Evolutionary conservation across 305 asterid species (phyloP), one percentile per base, ranked within the genome.

Genomic region (Fraxinus ornus): DNA sequence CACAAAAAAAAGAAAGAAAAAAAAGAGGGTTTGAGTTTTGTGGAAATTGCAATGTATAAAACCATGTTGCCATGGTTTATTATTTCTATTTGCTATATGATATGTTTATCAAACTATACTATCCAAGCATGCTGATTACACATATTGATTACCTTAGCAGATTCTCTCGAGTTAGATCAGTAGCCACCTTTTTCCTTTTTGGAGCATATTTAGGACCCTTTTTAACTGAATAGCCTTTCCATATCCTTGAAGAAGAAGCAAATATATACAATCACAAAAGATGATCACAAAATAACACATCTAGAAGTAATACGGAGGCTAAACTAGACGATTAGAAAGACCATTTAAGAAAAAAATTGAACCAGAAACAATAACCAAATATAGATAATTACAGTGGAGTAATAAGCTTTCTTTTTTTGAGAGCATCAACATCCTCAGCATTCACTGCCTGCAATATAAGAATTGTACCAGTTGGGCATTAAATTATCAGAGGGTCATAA

Each of bases 161-260:
- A 86, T 93, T 92, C 84, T 94, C 99, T 72, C 98, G 94, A 74
- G 95, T 94, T 79, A 96, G 89, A 89, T 94, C 99, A 62, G 98
- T 96, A 44, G 98, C 97, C 62, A 86, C 92, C 87, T 90, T 95
- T 88, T 92, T 95, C 90, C 98, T 90, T 84, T 88, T 91, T 5
- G 98, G 97, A 70, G 98, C 93, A 90, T 95, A 95, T 7, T 93
- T 86, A 3, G 99, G 97, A 77, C 99, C 99, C 84, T 91, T 94
- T 80, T 80, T 92, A 33, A 94, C 95, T 0, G 94, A 89, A 84
- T 86, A 90, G 78, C 98, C 98, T 90, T 92, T 94, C 99, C 98
- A 95, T 75, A 86, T 86, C 89, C 98, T 95, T 76, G 52, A 60
- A 85, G 74, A 75, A 79, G 82, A 73, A 83, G 60, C 72, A 88